Conservation (phyloP, 768 basidiomycete genomes). For the Boletus patriciae region DNA sequence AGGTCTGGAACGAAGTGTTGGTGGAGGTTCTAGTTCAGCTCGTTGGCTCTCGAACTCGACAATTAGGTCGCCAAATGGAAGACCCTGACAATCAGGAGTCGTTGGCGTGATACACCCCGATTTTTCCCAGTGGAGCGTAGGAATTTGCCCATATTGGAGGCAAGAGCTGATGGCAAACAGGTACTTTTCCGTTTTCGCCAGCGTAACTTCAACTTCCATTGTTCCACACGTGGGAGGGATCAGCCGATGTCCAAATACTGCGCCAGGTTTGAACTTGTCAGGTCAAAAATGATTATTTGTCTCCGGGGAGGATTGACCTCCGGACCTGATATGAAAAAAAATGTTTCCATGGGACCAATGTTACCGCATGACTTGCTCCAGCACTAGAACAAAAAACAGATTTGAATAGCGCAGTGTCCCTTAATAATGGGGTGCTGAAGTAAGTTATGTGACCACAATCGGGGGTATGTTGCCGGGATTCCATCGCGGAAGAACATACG, state of each 20-base stretch:
- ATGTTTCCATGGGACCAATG: conserved; percentile 27
- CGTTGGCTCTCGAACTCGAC: conserved; percentile 21
- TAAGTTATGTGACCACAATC: conserved; percentile 27
- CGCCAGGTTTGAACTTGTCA: conserved; percentile 19
- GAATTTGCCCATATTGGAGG: conserved; percentile 28
- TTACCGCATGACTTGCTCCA: conserved; percentile 23
- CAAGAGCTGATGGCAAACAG: conserved; percentile 11
- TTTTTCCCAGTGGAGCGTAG: conserved; percentile 21
- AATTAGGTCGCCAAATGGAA: conserved; percentile 31
- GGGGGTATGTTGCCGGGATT: conserved; percentile 28
- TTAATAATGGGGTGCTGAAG: conserved; percentile 30
- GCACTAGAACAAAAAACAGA: conserved; percentile 26
- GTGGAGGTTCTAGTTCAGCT: conserved; percentile 3
- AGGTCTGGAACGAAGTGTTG: conserved; percentile 16
- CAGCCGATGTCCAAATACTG: conserved; percentile 26
- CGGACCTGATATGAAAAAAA: conserved; percentile 31
- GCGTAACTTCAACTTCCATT: conserved; percentile 33
- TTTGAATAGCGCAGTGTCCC: conserved; percentile 27
- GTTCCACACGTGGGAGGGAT: conserved; percentile 30
- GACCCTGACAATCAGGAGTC: conserved; percentile 29
- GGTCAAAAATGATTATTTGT: conserved; percentile 25
- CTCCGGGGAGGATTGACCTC: conserved; percentile 22
- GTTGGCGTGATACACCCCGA: conserved; percentile 22
- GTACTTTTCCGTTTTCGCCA: conserved; percentile 26
- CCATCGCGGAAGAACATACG: conserved; percentile 29